Base-by-base conservation (phyloP, 257 asterid species). In the Solanum acaule region DNA sequence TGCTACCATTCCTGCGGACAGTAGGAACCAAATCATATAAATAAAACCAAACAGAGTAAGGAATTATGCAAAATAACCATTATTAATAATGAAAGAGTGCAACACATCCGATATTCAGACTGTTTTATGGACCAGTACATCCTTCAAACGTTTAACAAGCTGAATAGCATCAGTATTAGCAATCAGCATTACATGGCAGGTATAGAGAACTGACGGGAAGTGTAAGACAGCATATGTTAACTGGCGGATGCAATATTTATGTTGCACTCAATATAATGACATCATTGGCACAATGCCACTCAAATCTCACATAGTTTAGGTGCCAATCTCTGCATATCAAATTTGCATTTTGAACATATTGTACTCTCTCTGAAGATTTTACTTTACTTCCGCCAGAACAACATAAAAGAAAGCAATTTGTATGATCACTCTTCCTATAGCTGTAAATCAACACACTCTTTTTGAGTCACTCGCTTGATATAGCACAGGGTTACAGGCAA, bases 1-100 rank as follows among this genome's bases (percentile, higher is more conserved):
- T 89, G 97, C 93, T 92, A 98, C 98, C 97, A 97, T 95, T 90
- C 98, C 98, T 97, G 85, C 90, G 86, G 63, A 89, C 67, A 23
- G 67, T 25, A 72, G 70, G 67, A 86, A 86, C 14, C 71, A 86
- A 86, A 46, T 65, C 88, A 79, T 27, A 40, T 52, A 67, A 85
- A 68, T 38, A 40, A 22, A 42, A 86, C 65, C 56, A 68, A 9
- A 20, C 6, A 23, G 49, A 63, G 9, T n/a, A 23, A 34, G 40
- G 38, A 10, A 71, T 16, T 71, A 71, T 72, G 25, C 15, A 72
- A 72, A 72, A 72, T 18, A 72, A 72, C 81, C 42, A 72, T 18
- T 72, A 72, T 10, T 72, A 72, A 34, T 72, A 72, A 34, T 18
- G 46, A 72, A 72, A 34, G 27, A 34, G 27, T 1, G 2, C 46